These are phyloP conservation scores for Phoenix dactylifera DNA, from an alignment of 176 grass and related monocot genomes.

Conservation along the genomic window DNA sequence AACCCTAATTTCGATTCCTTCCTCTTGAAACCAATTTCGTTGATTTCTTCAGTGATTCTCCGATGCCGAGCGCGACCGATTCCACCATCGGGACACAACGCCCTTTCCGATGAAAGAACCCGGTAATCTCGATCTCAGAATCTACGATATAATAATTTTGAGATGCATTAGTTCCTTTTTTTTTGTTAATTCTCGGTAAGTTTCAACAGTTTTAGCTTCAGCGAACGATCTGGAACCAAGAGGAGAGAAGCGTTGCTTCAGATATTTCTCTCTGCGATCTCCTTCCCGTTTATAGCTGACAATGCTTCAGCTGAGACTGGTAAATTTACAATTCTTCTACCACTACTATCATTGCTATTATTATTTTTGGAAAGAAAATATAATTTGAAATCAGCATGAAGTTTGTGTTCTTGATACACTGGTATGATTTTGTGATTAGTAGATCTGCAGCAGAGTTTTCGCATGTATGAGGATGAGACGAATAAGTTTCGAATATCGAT, in stretches of 20 bases:
- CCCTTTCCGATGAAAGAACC: background rate
- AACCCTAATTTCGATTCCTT: background rate
- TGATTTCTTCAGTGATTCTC: conserved; percentile 2
- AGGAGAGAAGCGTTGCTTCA: conserved; percentile 54
- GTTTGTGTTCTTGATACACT: no score
- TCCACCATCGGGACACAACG: background rate
- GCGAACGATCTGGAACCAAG: background rate
- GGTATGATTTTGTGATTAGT: background rate
- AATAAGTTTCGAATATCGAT: conserved; percentile 66
- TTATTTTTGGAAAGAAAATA: no score
- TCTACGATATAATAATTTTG: no score
- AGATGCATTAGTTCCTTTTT: background rate
- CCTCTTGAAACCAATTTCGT: background rate
- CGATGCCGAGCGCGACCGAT: background rate
- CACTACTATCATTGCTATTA: no score
- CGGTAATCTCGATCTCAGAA: no score
- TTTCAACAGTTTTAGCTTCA: background rate
- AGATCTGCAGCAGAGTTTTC: conserved; percentile 56
- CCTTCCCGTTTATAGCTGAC: conserved; percentile 20
- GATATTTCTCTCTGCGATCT: conserved; percentile 32
- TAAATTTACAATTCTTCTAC: conserved; percentile 1
- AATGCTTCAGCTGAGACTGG: conserved; percentile 32
- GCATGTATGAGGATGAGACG: conserved; percentile 50
- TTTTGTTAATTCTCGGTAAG: background rate
- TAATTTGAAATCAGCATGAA: no score